Evolutionary conservation across 2,329 filamentous ascomycete species (phyloP).

Genomic region (Neonectria magnoliae): DNA sequence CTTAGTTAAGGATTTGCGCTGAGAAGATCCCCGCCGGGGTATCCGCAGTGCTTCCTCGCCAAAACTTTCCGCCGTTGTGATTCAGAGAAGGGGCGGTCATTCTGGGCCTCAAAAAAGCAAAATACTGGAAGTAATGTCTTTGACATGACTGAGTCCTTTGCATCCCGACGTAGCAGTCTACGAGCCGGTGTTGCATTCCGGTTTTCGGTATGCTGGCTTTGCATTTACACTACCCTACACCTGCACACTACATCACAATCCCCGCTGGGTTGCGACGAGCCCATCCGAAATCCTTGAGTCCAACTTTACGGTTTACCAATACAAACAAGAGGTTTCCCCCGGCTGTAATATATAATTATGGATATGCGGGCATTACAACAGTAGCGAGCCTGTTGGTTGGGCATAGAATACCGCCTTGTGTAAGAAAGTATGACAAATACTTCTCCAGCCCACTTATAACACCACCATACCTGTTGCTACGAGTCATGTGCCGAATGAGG

Average conservation of each 20-base stretch:
- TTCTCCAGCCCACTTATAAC: background rate
- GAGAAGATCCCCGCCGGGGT: background rate
- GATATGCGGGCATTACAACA: background rate
- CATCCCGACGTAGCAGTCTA: background rate
- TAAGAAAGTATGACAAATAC: background rate
- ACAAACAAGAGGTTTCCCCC: background rate
- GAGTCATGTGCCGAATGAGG: background rate
- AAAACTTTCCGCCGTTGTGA: background rate
- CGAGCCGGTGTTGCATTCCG: background rate
- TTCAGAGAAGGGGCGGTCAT: conserved; percentile 7
- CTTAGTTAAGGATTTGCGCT: background rate
- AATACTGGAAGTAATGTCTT: background rate
- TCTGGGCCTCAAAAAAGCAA: conserved; percentile 8
- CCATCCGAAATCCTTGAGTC: background rate
- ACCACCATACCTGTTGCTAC: background rate
- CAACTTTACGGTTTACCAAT: background rate
- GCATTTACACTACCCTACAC: background rate
- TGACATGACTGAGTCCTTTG: background rate
- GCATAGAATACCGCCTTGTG: background rate
- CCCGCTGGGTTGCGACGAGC: background rate
- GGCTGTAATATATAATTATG: background rate
- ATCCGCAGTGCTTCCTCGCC: background rate
- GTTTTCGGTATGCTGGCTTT: background rate
- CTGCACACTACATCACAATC: background rate
- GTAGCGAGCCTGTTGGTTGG: background rate